Base-by-base conservation (phyloP, 2,329 filamentous ascomycete genomes). In the Epichloe gansuensis region DNA sequence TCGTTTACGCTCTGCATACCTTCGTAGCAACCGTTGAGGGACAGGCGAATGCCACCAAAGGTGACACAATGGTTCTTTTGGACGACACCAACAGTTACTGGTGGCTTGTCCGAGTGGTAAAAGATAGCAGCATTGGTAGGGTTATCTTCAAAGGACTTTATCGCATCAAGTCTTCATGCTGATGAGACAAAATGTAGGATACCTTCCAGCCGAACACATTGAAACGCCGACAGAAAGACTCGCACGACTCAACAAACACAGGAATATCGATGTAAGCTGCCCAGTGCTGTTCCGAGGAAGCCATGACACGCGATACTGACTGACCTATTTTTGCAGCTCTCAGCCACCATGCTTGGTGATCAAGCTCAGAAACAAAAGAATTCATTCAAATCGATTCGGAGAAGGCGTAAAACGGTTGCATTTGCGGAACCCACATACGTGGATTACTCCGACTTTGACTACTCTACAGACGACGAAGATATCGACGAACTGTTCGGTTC, bases 31-130 rank as follows among this genome's bases (percentile, higher is more conserved):
- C 93, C 0, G 93, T 98, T 47, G 93, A 98, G 70, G 93, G 93
- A 31, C 93, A 98, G 70, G 93, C 93, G 56, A 98, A 97, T 73
- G 93, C 93, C 54, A 94, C 89, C 36, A 98, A 98, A 71, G 93
- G 93, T 49, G 93, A 98, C 64, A 97, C 91, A 13, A 98, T 98
- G 93, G 91, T 97, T 51, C 75, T 98, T 57, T 79, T 98, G 23
- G 93, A 98, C 64, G 93, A 98, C 63, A 97, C 89, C 71, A 98
- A 98, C 72, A 97, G 90, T 71, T 98, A 98, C 68, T 98, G 93
- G 93, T 98, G 93, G 93, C 80, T 98, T 55, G 93, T 98, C 13
- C 80, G 91, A 58, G 87, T 98, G 45, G 90, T 97, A 50, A 97
- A 97, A 68, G 93, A 98, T 69, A 94, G 87, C 67, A 97, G 89